Evolutionary conservation across 23 red algal genomes (phyloP), one percentile per base, ranked within the genome.

Genomic region (Gracilariopsis chorda): DNA sequence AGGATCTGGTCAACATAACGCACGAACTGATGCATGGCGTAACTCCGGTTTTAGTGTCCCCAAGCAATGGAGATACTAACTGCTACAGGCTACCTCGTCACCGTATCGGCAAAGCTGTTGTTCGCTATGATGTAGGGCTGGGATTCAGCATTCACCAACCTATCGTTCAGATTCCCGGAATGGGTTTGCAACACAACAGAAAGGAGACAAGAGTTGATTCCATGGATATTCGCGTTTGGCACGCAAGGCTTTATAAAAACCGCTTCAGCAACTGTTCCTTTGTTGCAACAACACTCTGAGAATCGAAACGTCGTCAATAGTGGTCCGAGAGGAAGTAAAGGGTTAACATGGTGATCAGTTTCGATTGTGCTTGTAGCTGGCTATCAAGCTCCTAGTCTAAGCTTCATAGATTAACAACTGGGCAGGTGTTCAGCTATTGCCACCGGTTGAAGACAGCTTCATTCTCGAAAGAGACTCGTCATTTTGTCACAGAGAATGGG

Each of bases 71-170:
- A n/a, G 29, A 21, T 10, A 45, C 67, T 3, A 46, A 73, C 7
- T 80, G 75, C 43, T 91, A 82, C 75, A 58, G 40, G 2, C 16
- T 30, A 32, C n/a, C 8, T 2, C 11, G 29, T 9, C 7, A 11
- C 19, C 25, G 5, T 7, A 80, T 45, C 8, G 88, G 88, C 13
- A 91, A 82, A 62, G 44, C 74, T 0, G 88, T 74, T 1, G 75
- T 91, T 1, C 88, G 88, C 27, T 73, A 58, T 51, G 88, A 91
- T 30, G 62, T 72, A 13, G 88, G 88, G 4, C 42, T 91, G 39
- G 88, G 88, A 3, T 91, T 91, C 30, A 64, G 32, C 3, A 78
- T 91, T 24, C 88, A 82, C 53, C 75, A 80, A 24, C 75, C 88
- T 44, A 41, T 91, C 25, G 56, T 89, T 36, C 40, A 46, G 1